A percentile compares a stretch with the other conserved stretches of the same genome.
Conservation (phyloP, 2,329 filamentous ascomycete species). For the Penicillium sclerotiorum region DNA sequence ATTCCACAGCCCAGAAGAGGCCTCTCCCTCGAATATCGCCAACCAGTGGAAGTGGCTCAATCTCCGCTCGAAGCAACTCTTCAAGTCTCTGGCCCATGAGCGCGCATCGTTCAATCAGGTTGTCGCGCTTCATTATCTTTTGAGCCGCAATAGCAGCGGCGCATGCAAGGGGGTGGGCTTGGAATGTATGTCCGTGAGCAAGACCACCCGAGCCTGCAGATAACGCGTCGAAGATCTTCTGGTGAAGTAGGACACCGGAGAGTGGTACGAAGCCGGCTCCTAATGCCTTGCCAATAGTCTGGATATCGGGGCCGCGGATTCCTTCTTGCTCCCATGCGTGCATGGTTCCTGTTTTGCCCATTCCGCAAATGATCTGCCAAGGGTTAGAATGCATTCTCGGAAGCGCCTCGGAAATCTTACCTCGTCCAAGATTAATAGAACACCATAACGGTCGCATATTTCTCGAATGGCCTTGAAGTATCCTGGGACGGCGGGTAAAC, state of each 20-base stretch:
- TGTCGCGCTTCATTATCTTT: slow-evolving; percentile 58
- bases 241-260: slow-evolving; percentile 54
- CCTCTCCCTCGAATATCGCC: slow-evolving; percentile 59
- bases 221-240: slow-evolving; percentile 50
- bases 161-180: slow-evolving; percentile 55
- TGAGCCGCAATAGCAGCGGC: slow-evolving; percentile 61
- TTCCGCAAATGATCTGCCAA: slow-evolving; percentile 56
- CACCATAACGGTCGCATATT: slow-evolving; percentile 69
- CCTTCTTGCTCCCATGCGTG: slow-evolving; percentile 56
- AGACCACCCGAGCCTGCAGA: slow-evolving; percentile 45
- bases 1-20: slow-evolving; percentile 54
- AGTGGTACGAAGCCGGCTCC: slow-evolving; percentile 47
- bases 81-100: slow-evolving; percentile 16
- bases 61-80: slow-evolving; percentile 5
- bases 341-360: slow-evolving; percentile 49
- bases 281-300: slow-evolving; percentile 59
- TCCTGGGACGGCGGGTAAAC: slow-evolving; percentile 62
- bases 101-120: slow-evolving; percentile 51
- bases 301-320: slow-evolving; percentile 56
- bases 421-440: slow-evolving; percentile 73
- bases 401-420: slow-evolving; percentile 36
- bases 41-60: slow-evolving; percentile 49
- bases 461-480: slow-evolving; percentile 67
- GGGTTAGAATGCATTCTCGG: background rate
- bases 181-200: slow-evolving; percentile 61